Evolutionary conservation across 805 yeast species (phyloP), one percentile per base, ranked within the genome.

Genomic region (Starmerella riodocensis): DNA sequence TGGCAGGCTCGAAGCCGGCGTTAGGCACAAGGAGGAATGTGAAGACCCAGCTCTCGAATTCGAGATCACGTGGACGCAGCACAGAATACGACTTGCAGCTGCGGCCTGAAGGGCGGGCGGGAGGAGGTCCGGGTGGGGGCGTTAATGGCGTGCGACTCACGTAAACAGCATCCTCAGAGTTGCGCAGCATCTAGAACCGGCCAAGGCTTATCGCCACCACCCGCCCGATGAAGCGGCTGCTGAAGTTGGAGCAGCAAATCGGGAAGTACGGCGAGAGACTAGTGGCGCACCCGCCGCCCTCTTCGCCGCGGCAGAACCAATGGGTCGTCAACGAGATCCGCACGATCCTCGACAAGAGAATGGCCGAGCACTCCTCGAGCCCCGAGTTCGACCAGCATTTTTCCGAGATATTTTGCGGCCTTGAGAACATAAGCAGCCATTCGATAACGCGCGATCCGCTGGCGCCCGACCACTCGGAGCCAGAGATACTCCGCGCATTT

Each of bases 401-500:
- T 37, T 23, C 33, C 18, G 49, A 46, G 37, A 45, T 50, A 21
- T 48, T 48, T 25, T n/a, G 45, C 24, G 51, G 52, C 6, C 42
- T 48, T 4, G 52, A 43, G 14, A 29, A 42, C 6, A 33, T 49
- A 30, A 37, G 29, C 13, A 22, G 27, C 18, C 42, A 26, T 12
- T 22, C 11, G 35, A 21, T 8, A 12, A 11, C n/a, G 19, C n/a
- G 12, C 20, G 36, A 36, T 18, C 43, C 42, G 12, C 37, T 49
- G 18, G 34, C 24, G 14, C 37, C 48, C 1, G 29, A 17, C 21
- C 27, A 37, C 34, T 25, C 42, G 12, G 49, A 45, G 38, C n/a
- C 17, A 8, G 44, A 48, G n/a, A 45, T 54, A 16, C 30, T 53
- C 11, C 33, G 29, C 12, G 39, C 42, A 6, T 53, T 56, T 29